Evolutionary conservation across 345 rosid genomes (phyloP), one percentile per base, ranked within the genome.

Genomic region (Bretschneidera sinensis): DNA sequence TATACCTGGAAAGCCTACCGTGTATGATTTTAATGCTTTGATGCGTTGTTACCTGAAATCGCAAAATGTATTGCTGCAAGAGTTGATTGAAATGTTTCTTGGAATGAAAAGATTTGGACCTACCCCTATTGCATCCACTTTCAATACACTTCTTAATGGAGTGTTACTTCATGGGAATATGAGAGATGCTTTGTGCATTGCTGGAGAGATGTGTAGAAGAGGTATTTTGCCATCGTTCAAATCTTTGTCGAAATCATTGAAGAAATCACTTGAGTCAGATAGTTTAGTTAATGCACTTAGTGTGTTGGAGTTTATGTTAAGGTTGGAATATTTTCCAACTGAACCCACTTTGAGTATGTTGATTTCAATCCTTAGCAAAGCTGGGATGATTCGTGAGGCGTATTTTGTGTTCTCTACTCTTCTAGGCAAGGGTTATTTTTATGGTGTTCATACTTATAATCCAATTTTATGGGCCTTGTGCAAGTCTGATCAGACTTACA

Each of bases 401-500:
- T 61, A 43, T 54, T 21, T 16, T 11, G 55, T 69, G 24, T 62
- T 66, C 24, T 79, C 66, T 18, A 16, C 43, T 51, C 59, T 72
- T 54, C 39, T 62, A 18, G 60, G 31, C 13, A 66, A 47, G 47
- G 68, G 75, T 34, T 43, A 22, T 60, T 43, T 69, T 66, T 71
- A 25, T 61, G 35, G 68, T 8, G 77, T 51, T 21, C 48, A 66
- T 57, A 56, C 62, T 21, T 70, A 51, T 49, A 72, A 69, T 59
- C 83, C 64, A 2, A 75, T 79, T 35, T 23, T 79, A 18, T 79
- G 83, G 80, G 75, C 65, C 6, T 21, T 75, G 48, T 69, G 79
- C 54, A 79, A 75, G 69, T 65, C 71, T 17, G 65, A 70, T 53
- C 55, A 48, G 61, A 68, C 57, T 39, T 66, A 11, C 35, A n/a